Percentiles rank a stretch among this genome's conserved stretches.
Conservation (phyloP, 176 grass and related monocot genomes). For the Dactylis glomerata region DNA sequence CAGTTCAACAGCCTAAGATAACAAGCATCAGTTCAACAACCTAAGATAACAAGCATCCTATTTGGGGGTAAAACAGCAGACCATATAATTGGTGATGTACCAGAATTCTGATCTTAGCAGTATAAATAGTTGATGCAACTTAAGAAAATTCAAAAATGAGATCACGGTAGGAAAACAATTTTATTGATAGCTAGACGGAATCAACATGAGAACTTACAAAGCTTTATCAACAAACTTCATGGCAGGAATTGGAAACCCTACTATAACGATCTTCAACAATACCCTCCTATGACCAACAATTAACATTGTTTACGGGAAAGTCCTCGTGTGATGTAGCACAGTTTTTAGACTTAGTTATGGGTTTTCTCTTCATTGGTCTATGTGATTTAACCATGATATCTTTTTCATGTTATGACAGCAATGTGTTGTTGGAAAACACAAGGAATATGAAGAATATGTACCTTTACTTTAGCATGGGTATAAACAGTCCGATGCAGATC, state of each 20-base stretch:
- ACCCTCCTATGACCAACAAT: neutral
- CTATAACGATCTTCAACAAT: neutral
- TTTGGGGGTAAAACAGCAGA: neutral
- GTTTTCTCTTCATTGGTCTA: neutral
- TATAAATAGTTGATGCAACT: neutral
- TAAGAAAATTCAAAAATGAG: neutral
- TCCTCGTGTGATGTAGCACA: neutral
- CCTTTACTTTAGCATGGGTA: constrained; percentile 98
- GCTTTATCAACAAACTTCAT: neutral
- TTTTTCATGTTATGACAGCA: neutral
- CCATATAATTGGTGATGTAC: neutral
- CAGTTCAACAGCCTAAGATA: constrained; percentile 85
- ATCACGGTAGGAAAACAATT: neutral
- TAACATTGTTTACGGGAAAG: neutral
- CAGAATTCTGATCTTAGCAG: neutral
- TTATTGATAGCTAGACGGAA: neutral
- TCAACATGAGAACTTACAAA: neutral
- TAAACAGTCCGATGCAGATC: constrained; percentile 91
- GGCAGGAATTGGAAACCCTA: neutral
- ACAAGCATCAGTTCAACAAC: constrained; percentile 94
- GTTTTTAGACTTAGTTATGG: neutral
- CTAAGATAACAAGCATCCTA: constrained; percentile 18
- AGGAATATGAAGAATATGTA: neutral
- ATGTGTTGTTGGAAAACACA: neutral
- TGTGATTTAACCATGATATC: constrained; percentile 1